phyloP scores from a whole-genome alignment of 2,329 filamentous ascomycete genomes.

The Plenodomus lindquistii region DNA sequence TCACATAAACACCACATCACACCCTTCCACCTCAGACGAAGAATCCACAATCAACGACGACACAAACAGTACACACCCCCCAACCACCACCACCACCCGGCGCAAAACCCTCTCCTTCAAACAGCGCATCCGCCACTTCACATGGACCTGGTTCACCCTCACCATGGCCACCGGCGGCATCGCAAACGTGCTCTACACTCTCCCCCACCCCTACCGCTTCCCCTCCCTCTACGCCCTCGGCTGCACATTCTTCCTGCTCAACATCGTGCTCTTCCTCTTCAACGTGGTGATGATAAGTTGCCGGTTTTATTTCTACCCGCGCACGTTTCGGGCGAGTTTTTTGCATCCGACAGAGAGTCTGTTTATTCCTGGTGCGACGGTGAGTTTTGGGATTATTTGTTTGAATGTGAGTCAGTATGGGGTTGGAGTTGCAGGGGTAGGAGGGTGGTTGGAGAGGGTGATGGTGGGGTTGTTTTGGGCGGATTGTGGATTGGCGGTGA shows the following conservation, averaged over 20 bases:
- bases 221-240: constrained; percentile 53
- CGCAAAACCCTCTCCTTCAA: constrained; percentile 45
- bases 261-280: constrained; percentile 67
- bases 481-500: constrained; percentile 68
- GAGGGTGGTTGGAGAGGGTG: constrained; percentile 55
- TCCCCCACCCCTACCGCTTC: constrained; percentile 50
- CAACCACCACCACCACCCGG: background rate
- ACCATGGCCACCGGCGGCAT: constrained; percentile 66
- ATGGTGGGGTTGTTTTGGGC: constrained; percentile 76
- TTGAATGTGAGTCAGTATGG: constrained; percentile 80
- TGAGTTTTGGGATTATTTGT: constrained; percentile 66
- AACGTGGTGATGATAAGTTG: constrained; percentile 68
- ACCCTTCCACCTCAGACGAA: background rate
- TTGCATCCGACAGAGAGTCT: constrained; percentile 77
- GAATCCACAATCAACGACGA: background rate
- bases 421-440: constrained; percentile 52
- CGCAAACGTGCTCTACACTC: constrained; percentile 61
- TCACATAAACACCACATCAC: too few species aligned
- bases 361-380: constrained; percentile 70
- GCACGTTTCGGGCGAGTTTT: constrained; percentile 72
- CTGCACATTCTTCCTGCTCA: constrained; percentile 53
- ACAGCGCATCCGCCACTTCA: constrained; percentile 64
- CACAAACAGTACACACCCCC: background rate
- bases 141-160: constrained; percentile 80
- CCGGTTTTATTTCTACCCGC: constrained; percentile 71